These are phyloP conservation scores for Myxozyma nipponensis DNA, from an alignment of 805 yeast species.

Conservation along the genomic window DNA sequence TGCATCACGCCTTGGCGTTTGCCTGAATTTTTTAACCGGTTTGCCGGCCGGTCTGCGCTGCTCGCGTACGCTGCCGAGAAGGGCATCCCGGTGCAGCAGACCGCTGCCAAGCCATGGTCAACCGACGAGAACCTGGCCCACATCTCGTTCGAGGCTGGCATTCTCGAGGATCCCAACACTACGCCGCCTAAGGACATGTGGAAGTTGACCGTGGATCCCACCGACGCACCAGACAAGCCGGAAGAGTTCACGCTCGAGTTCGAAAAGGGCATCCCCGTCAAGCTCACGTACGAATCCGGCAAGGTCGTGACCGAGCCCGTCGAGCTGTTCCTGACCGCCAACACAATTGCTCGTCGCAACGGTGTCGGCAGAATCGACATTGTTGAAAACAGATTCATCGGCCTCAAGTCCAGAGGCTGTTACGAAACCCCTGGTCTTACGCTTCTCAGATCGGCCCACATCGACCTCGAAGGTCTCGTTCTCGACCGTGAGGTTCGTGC, in stretches of 20 bases:
- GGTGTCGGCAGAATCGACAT: constrained; percentile 99
- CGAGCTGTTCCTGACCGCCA: constrained; percentile 87
- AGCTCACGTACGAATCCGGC: constrained; percentile 61
- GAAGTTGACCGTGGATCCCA: constrained; percentile 95
- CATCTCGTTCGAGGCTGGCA: constrained; percentile 99
- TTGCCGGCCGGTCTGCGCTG: constrained; percentile 96
- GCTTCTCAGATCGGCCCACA: constrained; percentile 85
- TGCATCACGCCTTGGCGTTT: constrained; percentile 99
- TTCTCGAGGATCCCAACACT: constrained; percentile 95
- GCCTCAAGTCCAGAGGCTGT: constrained; percentile 98
- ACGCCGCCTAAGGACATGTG: constrained; percentile 99
- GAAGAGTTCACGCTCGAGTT: constrained; percentile 82
- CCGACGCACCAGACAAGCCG: constrained; percentile 90
- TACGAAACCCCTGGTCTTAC: constrained; percentile 99
- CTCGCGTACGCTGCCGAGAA: constrained; percentile 90
- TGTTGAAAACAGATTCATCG: constrained; percentile 98
- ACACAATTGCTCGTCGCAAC: constrained; percentile 94
- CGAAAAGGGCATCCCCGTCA: constrained; percentile 81
- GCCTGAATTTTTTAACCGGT: constrained; percentile 88
- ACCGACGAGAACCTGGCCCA: constrained; percentile 99
- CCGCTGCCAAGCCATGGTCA: constrained; percentile 99
- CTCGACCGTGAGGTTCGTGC: constrained; percentile 97
- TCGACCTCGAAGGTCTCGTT: constrained; percentile 95
- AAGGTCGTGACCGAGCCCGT: constrained; percentile 76
- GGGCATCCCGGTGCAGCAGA: constrained; percentile 91